Conservation (phyloP, 2,329 filamentous ascomycete genomes). For the Ophiostoma ulmi region DNA sequence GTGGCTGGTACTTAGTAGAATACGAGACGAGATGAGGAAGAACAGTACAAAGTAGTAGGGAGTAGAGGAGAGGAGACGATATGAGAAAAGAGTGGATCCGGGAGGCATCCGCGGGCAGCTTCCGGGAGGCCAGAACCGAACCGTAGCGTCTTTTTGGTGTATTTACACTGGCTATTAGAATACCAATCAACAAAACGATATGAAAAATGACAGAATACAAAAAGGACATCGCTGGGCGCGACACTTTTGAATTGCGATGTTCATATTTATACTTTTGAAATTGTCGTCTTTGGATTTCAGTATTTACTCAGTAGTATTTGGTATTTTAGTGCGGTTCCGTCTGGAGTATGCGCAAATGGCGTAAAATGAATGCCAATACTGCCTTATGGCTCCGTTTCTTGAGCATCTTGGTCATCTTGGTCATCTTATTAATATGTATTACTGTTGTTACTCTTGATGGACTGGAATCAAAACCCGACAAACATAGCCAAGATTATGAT, state of each 20-base stretch:
- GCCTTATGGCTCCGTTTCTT: background rate
- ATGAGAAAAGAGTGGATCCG: background rate
- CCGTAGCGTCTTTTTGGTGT: background rate
- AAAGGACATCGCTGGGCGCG: background rate
- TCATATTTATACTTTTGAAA: background rate
- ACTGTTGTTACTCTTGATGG: background rate
- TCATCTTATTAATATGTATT: too few species aligned
- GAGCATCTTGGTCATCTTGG: too few species aligned
- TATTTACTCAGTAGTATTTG: background rate
- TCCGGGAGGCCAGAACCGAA: conserved; percentile 14
- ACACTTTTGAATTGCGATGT: background rate
- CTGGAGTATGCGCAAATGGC: background rate
- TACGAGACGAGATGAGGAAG: background rate
- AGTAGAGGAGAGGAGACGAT: background rate
- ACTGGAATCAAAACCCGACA: background rate
- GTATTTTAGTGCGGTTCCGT: background rate
- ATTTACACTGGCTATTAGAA: background rate
- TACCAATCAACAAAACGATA: background rate
- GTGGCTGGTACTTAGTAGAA: background rate
- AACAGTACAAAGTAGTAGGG: background rate
- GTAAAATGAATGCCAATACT: background rate
- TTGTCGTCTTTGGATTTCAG: background rate
- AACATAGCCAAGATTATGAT: background rate
- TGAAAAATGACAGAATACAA: background rate
- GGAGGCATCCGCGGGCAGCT: conserved; percentile 3